Percentiles rank a stretch among this genome's conserved stretches.
Evolutionary conservation across 306 rosid species (phyloP).

Genomic region (Quercus bicolor): DNA sequence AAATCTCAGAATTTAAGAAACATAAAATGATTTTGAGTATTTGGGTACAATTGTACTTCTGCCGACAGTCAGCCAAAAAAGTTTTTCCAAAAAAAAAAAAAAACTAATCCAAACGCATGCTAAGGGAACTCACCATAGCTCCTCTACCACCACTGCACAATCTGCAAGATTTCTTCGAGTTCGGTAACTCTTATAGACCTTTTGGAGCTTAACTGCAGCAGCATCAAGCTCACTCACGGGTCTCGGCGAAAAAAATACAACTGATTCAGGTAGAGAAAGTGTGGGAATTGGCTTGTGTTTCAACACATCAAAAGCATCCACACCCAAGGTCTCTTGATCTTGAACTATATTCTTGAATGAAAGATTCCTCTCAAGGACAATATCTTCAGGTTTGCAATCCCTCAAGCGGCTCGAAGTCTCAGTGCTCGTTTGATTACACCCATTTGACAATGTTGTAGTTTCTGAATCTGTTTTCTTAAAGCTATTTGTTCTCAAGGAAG

Average conservation of each 20-base stretch:
- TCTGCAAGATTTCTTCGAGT: slow-evolving; percentile 92
- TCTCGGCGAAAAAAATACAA: slow-evolving; percentile 47
- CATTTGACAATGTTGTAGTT: slow-evolving; percentile 23
- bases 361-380: slow-evolving; percentile 39
- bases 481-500: slow-evolving; percentile 56
- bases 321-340: slow-evolving; percentile 13
- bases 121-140: slow-evolving; percentile 64
- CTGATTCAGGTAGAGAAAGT: slow-evolving; percentile 56
- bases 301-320: slow-evolving; percentile 21
- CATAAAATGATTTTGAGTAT: neutral
- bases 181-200: slow-evolving; percentile 82
- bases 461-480: slow-evolving; percentile 52
- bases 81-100: too few species aligned
- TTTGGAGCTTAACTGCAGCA: slow-evolving; percentile 79
- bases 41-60: too few species aligned
- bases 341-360: slow-evolving; percentile 43
- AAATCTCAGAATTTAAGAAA: neutral
- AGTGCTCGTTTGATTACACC: slow-evolving; percentile 15
- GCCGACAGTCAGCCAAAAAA: too few species aligned
- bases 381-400: slow-evolving; percentile 47
- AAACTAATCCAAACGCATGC: neutral
- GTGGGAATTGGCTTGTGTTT: slow-evolving; percentile 42
- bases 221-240: slow-evolving; percentile 71
- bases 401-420: slow-evolving; percentile 34
- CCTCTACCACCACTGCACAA: slow-evolving; percentile 89